Evolutionary conservation across 169 alveolate species (phyloP).

Genomic region (Cryptosporidium ubiquitum): DNA sequence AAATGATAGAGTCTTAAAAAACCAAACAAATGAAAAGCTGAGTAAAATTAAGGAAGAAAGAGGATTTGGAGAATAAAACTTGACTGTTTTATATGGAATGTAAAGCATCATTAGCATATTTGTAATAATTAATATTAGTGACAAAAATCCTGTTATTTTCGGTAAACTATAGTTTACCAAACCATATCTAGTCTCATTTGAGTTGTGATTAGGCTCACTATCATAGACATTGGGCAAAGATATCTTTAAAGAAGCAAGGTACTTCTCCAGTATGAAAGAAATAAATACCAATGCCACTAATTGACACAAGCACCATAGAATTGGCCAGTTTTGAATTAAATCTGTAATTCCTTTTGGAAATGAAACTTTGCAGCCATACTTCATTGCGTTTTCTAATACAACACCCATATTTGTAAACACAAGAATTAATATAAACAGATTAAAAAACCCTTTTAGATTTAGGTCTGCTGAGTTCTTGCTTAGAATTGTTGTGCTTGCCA

Average conservation of each 20-base stretch:
- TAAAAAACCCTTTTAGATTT: slow-evolving; percentile 87
- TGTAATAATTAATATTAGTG: slow-evolving; percentile 81
- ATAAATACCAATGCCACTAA: slow-evolving; percentile 38
- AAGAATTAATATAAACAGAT: slow-evolving; percentile 85
- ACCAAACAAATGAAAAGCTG: slow-evolving; percentile 89
- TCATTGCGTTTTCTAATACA: slow-evolving; percentile 86
- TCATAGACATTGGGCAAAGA: slow-evolving; percentile 79
- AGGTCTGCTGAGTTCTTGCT: slow-evolving; percentile 78
- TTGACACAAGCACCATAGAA: slow-evolving; percentile 74
- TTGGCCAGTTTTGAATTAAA: slow-evolving; percentile 78
- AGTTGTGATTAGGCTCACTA: slow-evolving; percentile 82
- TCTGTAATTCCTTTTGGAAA: slow-evolving; percentile 79
- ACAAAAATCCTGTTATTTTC: slow-evolving; percentile 73
- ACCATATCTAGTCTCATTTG: slow-evolving; percentile 81
- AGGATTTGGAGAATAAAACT: slow-evolving; percentile 84
- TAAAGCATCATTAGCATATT: slow-evolving; percentile 83
- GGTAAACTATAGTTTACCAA: slow-evolving; percentile 68
- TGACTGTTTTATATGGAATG: slow-evolving; percentile 86
- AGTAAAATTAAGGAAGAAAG: slow-evolving; percentile 83
- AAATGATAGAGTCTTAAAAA: slow-evolving; percentile 86
- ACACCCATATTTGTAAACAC: slow-evolving; percentile 87
- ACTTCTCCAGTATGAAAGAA: slow-evolving; percentile 48
- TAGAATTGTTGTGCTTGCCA: slow-evolving; percentile 71
- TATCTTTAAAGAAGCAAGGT: slow-evolving; percentile 75
- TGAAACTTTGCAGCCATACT: slow-evolving; percentile 85